These are phyloP conservation scores for Reutealis trisperma DNA, from an alignment of 345 rosid genomes.

Conservation along the genomic window DNA sequence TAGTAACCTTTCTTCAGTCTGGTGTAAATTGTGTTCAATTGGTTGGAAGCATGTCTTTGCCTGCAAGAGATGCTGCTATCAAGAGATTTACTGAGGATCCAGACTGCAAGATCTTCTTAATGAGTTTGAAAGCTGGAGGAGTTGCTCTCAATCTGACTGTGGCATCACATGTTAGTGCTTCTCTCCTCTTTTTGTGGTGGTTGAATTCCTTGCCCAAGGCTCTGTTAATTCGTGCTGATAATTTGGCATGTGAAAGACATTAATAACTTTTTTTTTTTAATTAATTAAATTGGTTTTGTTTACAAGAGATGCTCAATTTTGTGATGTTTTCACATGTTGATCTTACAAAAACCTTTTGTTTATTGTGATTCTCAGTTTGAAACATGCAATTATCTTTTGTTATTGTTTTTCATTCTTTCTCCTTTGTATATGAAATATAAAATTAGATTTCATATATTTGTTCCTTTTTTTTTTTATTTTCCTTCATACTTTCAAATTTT, in stretches of 20 bases:
- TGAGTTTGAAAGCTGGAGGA: constrained; percentile 98
- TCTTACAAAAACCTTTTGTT: not conserved
- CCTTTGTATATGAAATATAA: no score
- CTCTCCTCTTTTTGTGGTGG: not conserved
- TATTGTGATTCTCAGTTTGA: not conserved
- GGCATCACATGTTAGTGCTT: constrained; percentile 84
- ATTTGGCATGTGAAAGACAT: not conserved
- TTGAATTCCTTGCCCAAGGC: not conserved
- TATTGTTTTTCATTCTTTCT: not conserved
- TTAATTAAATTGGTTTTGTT: not conserved
- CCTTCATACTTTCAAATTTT: no score
- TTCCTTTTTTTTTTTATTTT: no score
- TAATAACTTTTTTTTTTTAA: not conserved
- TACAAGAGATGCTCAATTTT: no score
- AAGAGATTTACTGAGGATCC: constrained; percentile 84
- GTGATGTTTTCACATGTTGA: no score
- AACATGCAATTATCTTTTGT: not conserved
- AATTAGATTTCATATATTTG: not conserved
- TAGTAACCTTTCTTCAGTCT: constrained; percentile 50
- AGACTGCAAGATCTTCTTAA: constrained; percentile 81
- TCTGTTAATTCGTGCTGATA: not conserved
- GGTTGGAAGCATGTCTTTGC: constrained; percentile 83
- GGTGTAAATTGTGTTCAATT: constrained; percentile 80
- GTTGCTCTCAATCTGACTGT: constrained; percentile 92
- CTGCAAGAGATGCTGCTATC: constrained; percentile 81